Evolutionary conservation across 352 stramenopile species (phyloP), one percentile per base, ranked within the genome.

Genomic region (Phytophthora crassamura): DNA sequence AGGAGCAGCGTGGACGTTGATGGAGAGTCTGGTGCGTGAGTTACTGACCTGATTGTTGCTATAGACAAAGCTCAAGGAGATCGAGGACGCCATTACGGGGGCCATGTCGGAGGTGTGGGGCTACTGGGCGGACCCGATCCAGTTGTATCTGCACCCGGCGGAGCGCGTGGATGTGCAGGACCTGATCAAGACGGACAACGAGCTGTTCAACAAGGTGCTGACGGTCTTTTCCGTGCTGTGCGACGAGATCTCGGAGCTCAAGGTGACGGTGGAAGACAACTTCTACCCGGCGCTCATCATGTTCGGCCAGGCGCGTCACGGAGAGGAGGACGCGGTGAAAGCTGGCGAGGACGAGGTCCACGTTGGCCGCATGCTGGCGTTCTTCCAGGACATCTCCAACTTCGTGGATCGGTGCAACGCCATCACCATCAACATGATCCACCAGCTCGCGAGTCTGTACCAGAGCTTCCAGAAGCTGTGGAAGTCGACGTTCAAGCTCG

Each of bases 341-440:
- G 74, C 66, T 28, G 90, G 89, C 5, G 85, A 95, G 15, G 82
- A 91, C 35, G 89, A 97, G 75, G 74, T 90, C 3, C 81, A 88
- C 60, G 90, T 97, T 32, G 91, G 91, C 20, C 86, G 85, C 18
- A 93, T 96, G 84, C 71, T 97, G 14, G 82, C 88, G 7, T 95
- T 96, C 50, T 96, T 96, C 52, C 88, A 96, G 66, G 89, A 97
- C 28, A 84, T 97, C 34, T 92, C 83, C 10, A 97, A 97, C 70
- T 97, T 97, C 72, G 85, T 96, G 28, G 84, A 96, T 47, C 86
- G 91, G 45, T 96, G 86, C 75, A 92, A 95, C 51, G 78, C 81
- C 8, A 94, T 97, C 58, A 89, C 81, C 43, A 88, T 94, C 72
- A 97, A 97, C 70, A 89, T 95, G 67, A 79, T 97, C n/a, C 91